Evolutionary conservation across 1,284 basidiomycete species (phyloP).

Genomic region (Pseudozyma thailandica): DNA sequence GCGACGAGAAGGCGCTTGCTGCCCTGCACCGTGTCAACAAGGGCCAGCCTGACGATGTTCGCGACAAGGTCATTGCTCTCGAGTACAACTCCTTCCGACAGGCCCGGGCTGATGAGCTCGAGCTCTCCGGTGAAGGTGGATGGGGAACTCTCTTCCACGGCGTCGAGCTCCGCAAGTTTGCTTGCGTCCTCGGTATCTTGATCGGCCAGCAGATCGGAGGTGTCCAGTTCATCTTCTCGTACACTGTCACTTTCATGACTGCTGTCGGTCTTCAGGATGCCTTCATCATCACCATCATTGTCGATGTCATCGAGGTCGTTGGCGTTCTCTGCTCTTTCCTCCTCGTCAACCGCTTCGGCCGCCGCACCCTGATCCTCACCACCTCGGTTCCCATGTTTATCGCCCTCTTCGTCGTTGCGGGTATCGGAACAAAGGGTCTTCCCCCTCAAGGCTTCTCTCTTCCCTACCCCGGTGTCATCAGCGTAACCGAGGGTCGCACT

Average conservation of each 20-base stretch:
- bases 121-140: constrained; percentile 61
- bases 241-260: constrained; percentile 60
- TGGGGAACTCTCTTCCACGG: constrained; percentile 69
- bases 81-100: constrained; percentile 68
- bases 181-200: constrained; percentile 70
- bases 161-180: constrained; percentile 68
- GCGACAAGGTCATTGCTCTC: constrained; percentile 65
- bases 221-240: constrained; percentile 70
- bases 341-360: constrained; percentile 70
- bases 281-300: constrained; percentile 70
- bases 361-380: constrained; percentile 69
- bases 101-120: constrained; percentile 69
- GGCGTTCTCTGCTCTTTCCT: constrained; percentile 69
- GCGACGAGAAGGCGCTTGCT: constrained; percentile 68
- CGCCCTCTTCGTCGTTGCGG: constrained; percentile 69
- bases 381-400: constrained; percentile 70
- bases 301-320: constrained; percentile 68
- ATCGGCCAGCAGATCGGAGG: constrained; percentile 66
- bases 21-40: constrained; percentile 69
- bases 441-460: constrained; percentile 47
- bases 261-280: constrained; percentile 66
- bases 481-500: constrained; percentile 61
- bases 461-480: constrained; percentile 49
- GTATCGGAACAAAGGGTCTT: constrained; percentile 64
- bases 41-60: constrained; percentile 64